phyloP scores from a whole-genome alignment of 164 flowering plant genomes.

The Tetrastigma voinierianum region DNA sequence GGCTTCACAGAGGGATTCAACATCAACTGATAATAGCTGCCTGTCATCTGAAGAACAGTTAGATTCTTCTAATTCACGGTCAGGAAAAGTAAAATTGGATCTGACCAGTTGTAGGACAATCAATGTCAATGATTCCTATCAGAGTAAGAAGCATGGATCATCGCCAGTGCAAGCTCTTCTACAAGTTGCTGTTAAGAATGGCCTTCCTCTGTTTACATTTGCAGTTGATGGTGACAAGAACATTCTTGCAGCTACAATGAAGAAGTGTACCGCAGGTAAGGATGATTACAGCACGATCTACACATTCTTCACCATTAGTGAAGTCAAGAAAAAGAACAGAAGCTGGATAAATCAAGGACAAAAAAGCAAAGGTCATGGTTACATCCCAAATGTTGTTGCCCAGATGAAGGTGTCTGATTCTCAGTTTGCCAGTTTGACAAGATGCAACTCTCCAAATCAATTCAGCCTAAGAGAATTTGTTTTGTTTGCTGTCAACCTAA shows the following conservation, averaged over 20 bases:
- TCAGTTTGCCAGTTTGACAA: conserved; percentile 3
- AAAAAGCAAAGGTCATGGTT: conserved; percentile 34
- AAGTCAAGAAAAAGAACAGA: conserved; percentile 36
- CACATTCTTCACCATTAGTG: conserved; percentile 36
- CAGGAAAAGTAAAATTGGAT: conserved; percentile 26
- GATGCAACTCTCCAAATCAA: conserved; percentile 3
- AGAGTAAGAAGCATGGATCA: conserved; percentile 16
- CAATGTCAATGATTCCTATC: conserved; percentile 4
- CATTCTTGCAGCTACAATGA: conserved; percentile 42
- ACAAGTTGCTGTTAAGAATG: conserved; percentile 38
- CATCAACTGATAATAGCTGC: conserved; percentile 8
- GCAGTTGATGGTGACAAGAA: conserved; percentile 33
- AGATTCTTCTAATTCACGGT: conserved; percentile 18
- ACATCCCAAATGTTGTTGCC: conserved; percentile 36
- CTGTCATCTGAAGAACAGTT: conserved; percentile 15
- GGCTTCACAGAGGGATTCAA: conserved; percentile 16
- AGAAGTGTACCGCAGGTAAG: conserved; percentile 16
- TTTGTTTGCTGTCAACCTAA: conserved; percentile 26
- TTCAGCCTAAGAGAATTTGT: conserved; percentile 31
- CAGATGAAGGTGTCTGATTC: conserved; percentile 43
- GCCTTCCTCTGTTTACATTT: conserved; percentile 42
- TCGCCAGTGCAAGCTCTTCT: conserved; percentile 36
- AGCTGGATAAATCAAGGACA: conserved; percentile 40
- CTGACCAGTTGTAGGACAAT: conserved; percentile 10
- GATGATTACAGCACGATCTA: conserved; percentile 24